Conservation (phyloP, 169 alveolate species). For the Theileria annulata region DNA sequence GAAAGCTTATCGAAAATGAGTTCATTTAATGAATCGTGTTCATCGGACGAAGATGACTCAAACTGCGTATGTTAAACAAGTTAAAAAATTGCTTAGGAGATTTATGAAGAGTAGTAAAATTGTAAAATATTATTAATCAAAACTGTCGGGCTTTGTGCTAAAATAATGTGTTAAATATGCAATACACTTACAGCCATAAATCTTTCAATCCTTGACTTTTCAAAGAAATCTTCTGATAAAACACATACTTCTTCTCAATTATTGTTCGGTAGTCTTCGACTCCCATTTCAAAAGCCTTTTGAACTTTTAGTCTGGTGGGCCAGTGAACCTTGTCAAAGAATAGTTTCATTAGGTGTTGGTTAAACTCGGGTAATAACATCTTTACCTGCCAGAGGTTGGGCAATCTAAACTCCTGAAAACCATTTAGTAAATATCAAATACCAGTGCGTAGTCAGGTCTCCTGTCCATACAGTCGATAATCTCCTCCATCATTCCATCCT, state of each 20-base stretch:
- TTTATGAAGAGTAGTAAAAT: constrained; percentile 6
- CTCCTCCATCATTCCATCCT: constrained; percentile 74
- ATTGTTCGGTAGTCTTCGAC: constrained; percentile 71
- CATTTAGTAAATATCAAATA: background rate
- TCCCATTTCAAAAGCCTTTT: constrained; percentile 73
- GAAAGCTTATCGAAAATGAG: constrained; percentile 49
- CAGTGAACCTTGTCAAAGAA: constrained; percentile 69
- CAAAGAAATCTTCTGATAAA: constrained; percentile 15
- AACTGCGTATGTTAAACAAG: background rate
- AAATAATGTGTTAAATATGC: constrained; percentile 9
- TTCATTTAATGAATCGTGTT: constrained; percentile 18
- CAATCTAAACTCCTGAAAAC: constrained; percentile 45
- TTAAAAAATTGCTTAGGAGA: background rate
- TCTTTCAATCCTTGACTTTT: constrained; percentile 25
- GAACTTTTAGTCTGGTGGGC: constrained; percentile 77
- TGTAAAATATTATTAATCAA: background rate
- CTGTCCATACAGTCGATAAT: constrained; percentile 69
- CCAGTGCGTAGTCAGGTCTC: constrained; percentile 67
- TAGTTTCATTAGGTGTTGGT: constrained; percentile 33
- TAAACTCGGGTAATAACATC: constrained; percentile 60
- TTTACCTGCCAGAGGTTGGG: constrained; percentile 60
- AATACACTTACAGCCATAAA: constrained; percentile 52
- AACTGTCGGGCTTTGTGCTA: background rate
- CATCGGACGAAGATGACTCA: constrained; percentile 38
- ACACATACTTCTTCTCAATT: constrained; percentile 62